Evolutionary conservation across 1,284 basidiomycete species (phyloP).

Genomic region (Microstroma glucosiphilum): DNA sequence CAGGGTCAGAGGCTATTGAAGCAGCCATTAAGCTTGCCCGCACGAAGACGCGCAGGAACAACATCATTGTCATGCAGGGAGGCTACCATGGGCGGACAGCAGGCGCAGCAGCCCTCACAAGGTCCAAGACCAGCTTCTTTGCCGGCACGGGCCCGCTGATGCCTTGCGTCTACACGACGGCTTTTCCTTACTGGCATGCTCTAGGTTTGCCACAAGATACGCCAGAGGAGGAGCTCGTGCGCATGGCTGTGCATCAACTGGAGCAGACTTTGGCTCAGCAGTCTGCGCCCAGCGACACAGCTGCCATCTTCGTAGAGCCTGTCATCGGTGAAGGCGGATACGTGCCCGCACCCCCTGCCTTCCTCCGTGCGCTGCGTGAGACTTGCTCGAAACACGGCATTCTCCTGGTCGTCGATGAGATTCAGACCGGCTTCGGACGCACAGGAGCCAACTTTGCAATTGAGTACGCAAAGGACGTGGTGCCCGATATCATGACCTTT

Average conservation of each 20-base stretch:
- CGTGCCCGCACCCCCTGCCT: slow-evolving; percentile 77
- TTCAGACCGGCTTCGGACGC: slow-evolving; percentile 78
- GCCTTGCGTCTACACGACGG: slow-evolving; percentile 74
- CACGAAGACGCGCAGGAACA: slow-evolving; percentile 68
- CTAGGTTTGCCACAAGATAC: slow-evolving; percentile 63
- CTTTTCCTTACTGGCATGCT: slow-evolving; percentile 92
- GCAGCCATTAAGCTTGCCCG: slow-evolving; percentile 72
- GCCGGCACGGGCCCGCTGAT: slow-evolving; percentile 73
- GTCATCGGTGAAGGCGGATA: slow-evolving; percentile 90
- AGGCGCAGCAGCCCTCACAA: slow-evolving; percentile 78
- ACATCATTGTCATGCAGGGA: slow-evolving; percentile 78
- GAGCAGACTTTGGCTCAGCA: slow-evolving; percentile 77
- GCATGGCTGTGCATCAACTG: slow-evolving; percentile 71
- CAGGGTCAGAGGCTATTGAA: slow-evolving; percentile 83
- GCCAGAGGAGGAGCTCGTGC: slow-evolving; percentile 62
- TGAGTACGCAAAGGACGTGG: slow-evolving; percentile 61
- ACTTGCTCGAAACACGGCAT: slow-evolving; percentile 83
- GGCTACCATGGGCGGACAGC: slow-evolving; percentile 50
- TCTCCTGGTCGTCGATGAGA: slow-evolving; percentile 52
- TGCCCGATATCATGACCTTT: slow-evolving; percentile 78
- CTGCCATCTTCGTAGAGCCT: slow-evolving; percentile 85
- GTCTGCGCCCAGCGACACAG: slow-evolving; percentile 74
- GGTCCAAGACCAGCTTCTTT: slow-evolving; percentile 83
- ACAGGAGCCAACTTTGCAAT: slow-evolving; percentile 75
- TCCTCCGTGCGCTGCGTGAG: slow-evolving; percentile 69